phyloP scores from a whole-genome alignment of 768 basidiomycete species.

The Boletus huronensis region DNA sequence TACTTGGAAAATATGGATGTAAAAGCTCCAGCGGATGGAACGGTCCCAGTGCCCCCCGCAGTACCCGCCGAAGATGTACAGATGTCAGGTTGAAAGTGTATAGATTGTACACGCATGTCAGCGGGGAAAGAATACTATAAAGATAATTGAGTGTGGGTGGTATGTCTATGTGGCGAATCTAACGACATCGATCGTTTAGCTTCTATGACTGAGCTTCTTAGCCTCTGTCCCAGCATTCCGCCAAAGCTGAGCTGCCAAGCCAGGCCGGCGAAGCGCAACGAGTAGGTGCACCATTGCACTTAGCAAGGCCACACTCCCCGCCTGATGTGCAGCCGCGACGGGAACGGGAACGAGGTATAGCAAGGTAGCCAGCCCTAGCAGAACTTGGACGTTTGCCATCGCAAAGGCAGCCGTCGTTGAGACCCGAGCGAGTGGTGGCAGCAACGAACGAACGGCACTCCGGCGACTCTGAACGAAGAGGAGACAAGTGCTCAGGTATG shows the following conservation, averaged over 20 bases:
- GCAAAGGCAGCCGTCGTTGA: slow-evolving; percentile 61
- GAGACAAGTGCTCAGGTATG: slow-evolving; percentile 65
- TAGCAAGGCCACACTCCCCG: slow-evolving; percentile 85
- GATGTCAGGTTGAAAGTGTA: slow-evolving; percentile 61
- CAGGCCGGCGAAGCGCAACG: slow-evolving; percentile 67
- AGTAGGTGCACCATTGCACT: slow-evolving; percentile 79
- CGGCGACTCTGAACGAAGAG: slow-evolving; percentile 60
- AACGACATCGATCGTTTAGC: not conserved
- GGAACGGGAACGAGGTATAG: slow-evolving; percentile 91
- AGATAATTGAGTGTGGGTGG: slow-evolving; percentile 27
- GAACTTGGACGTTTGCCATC: slow-evolving; percentile 82
- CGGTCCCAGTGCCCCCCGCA: slow-evolving; percentile 37
- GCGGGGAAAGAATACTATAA: slow-evolving; percentile 1
- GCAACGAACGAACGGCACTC: slow-evolving; percentile 39
- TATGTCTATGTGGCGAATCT: slow-evolving; percentile 13
- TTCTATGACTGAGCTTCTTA: slow-evolving; percentile 11
- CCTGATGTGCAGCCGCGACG: slow-evolving; percentile 91
- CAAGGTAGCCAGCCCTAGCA: slow-evolving; percentile 73
- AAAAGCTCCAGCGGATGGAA: slow-evolving; percentile 51
- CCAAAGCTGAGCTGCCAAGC: slow-evolving; percentile 61
- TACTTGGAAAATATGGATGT: slow-evolving; percentile 78
- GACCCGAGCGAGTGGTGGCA: slow-evolving; percentile 61
- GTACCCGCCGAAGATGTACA: slow-evolving; percentile 68
- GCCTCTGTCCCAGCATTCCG: slow-evolving; percentile 34
- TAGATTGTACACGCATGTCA: not conserved